Conservation (phyloP, 2,329 filamentous ascomycete species). For the Colletotrichum neosansevieriae region DNA sequence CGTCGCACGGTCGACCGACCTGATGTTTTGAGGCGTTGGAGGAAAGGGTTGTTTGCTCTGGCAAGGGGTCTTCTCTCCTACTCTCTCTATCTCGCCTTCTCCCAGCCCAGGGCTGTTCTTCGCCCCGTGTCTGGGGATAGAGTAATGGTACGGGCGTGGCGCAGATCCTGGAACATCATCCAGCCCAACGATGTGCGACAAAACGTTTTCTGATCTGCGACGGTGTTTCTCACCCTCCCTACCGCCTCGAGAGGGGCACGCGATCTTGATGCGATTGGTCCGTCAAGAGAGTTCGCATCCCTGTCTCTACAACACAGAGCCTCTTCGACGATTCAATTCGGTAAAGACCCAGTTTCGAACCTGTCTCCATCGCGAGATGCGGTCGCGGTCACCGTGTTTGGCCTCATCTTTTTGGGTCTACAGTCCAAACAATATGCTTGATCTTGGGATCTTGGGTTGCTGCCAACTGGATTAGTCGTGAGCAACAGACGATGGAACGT, state of each 20-base stretch:
- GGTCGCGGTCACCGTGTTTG: constrained; percentile 30
- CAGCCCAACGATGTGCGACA: constrained; percentile 30
- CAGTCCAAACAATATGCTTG: constrained; percentile 28
- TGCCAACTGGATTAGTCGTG: constrained; percentile 1
- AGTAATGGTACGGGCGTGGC: constrained; percentile 25
- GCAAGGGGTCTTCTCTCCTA: not conserved
- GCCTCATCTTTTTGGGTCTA: constrained; percentile 33
- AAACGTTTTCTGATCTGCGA: constrained; percentile 38
- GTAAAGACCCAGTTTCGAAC: constrained; percentile 31
- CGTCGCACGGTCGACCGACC: not conserved
- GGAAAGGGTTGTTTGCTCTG: constrained; percentile 18
- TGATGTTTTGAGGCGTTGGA: not conserved
- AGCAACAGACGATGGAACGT: constrained; percentile 25
- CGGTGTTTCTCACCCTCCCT: constrained; percentile 26
- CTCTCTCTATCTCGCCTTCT: not conserved
- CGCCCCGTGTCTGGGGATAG: not conserved
- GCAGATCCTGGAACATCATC: constrained; percentile 36
- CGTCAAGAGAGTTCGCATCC: constrained; percentile 7
- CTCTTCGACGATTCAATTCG: constrained; percentile 21
- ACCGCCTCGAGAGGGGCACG: not conserved
- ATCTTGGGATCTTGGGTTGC: not conserved
- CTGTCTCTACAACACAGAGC: constrained; percentile 22
- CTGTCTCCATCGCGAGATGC: constrained; percentile 33
- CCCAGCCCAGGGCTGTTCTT: not conserved
- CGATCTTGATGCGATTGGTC: constrained; percentile 34